Percentiles rank a stretch among this genome's conserved stretches.
phyloP scores from a whole-genome alignment of 306 rosid genomes.

The Abrus precatorius region DNA sequence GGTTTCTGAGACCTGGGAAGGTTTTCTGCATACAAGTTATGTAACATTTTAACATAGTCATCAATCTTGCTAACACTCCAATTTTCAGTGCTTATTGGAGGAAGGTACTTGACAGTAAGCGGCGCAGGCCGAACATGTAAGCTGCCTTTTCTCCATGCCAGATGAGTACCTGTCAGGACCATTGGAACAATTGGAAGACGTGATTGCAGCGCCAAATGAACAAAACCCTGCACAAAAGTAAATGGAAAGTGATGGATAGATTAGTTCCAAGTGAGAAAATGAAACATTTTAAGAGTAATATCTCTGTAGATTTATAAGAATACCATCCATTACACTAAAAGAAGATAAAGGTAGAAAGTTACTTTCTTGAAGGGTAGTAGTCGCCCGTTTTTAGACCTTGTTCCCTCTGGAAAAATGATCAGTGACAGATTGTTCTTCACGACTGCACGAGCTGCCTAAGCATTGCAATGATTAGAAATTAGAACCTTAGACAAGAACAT shows the following conservation, averaged over 20 bases:
- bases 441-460: slow-evolving; percentile 63
- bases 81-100: slow-evolving; percentile 61
- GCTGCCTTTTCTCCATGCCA: slow-evolving; percentile 74
- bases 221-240: slow-evolving; percentile 63
- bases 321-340: neutral
- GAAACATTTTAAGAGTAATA: neutral
- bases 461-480: slow-evolving; percentile 18
- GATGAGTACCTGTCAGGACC: slow-evolving; percentile 67
- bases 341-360: slow-evolving; percentile 35
- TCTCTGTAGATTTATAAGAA: neutral
- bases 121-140: slow-evolving; percentile 64
- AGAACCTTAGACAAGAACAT: neutral
- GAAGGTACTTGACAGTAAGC: slow-evolving; percentile 59
- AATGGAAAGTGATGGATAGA: neutral
- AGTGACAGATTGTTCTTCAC: slow-evolving; percentile 58
- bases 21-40: slow-evolving; percentile 56
- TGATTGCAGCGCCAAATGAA: slow-evolving; percentile 73
- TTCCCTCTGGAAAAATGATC: slow-evolving; percentile 72
- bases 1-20: slow-evolving; percentile 66
- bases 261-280: slow-evolving; percentile 20
- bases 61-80: slow-evolving; percentile 62
- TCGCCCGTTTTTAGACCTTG: slow-evolving; percentile 65
- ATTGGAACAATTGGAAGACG: slow-evolving; percentile 72
- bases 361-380: slow-evolving; percentile 75
- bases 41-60: slow-evolving; percentile 54